Conservation (phyloP, 2,329 filamentous ascomycete genomes). For the Fusarium sp. region DNA sequence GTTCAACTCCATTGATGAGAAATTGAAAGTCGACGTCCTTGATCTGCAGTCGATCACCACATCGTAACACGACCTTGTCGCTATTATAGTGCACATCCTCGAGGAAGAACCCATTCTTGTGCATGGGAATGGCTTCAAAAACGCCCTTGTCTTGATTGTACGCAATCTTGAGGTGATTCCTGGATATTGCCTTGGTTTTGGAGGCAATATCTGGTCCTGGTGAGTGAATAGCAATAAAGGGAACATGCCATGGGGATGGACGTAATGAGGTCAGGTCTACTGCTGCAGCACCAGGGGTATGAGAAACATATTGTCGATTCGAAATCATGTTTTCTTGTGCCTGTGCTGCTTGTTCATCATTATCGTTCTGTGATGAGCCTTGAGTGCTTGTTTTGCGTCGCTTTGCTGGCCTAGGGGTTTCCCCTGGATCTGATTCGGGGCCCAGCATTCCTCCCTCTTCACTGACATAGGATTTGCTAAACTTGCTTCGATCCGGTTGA, state of each 20-base stretch:
- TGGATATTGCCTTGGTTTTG: conserved; percentile 77
- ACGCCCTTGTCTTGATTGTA: conserved; percentile 70
- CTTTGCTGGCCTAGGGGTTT: conserved; percentile 56
- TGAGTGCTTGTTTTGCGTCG: conserved; percentile 58
- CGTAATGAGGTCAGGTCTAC: conserved; percentile 68
- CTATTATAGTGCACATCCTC: conserved; percentile 67
- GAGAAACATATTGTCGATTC: conserved; percentile 68
- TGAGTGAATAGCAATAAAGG: conserved; percentile 77
- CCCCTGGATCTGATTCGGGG: conserved; percentile 67
- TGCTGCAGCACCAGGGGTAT: conserved; percentile 66
- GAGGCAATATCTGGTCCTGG: conserved; percentile 67
- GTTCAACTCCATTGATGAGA: conserved; percentile 70
- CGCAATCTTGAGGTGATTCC: conserved; percentile 76
- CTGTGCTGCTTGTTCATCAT: conserved; percentile 49
- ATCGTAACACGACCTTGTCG: conserved; percentile 65
- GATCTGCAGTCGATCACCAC: conserved; percentile 74
- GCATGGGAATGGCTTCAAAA: conserved; percentile 70
- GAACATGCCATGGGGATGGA: conserved; percentile 68
- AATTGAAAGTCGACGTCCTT: conserved; percentile 75
- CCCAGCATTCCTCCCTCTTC: conserved; percentile 75
- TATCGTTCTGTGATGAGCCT: conserved; percentile 54
- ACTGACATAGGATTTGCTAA: conserved; percentile 72
- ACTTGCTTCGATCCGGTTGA: conserved; percentile 61
- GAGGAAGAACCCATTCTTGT: conserved; percentile 74
- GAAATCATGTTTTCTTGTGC: conserved; percentile 59